Evolutionary conservation across 345 rosid species (phyloP).

Genomic region (Salix purpurea): DNA sequence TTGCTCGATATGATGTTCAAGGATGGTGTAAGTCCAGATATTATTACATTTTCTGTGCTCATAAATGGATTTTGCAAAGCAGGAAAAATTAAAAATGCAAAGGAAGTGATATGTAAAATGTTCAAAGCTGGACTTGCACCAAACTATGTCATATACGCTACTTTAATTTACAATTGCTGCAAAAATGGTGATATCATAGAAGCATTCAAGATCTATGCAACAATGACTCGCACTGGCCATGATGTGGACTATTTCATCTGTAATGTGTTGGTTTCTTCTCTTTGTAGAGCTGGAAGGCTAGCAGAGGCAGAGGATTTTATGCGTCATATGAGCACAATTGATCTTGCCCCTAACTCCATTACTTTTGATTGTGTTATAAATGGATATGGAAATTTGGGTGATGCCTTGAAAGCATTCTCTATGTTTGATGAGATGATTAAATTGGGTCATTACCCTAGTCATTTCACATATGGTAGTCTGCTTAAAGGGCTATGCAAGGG

Average conservation of each 20-base stretch:
- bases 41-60: constrained; percentile 71
- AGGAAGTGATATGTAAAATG: constrained; percentile 64
- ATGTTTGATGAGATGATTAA: constrained; percentile 74
- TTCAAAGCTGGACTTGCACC: constrained; percentile 59
- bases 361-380: constrained; percentile 67
- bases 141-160: constrained; percentile 52
- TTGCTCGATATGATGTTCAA: constrained; percentile 52
- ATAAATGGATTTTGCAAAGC: constrained; percentile 66
- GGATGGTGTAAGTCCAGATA: constrained; percentile 61
- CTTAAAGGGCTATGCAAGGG: constrained; percentile 83
- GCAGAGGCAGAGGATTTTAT: constrained; percentile 57
- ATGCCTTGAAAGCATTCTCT: constrained; percentile 55
- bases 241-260: constrained; percentile 46
- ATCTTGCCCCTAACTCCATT: constrained; percentile 40
- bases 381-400: constrained; percentile 54
- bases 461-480: constrained; percentile 67
- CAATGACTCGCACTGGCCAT: constrained; percentile 47
- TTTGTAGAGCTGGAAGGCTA: constrained; percentile 66
- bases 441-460: constrained; percentile 58
- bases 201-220: constrained; percentile 58
- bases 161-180: constrained; percentile 55
- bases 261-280: constrained; percentile 51
- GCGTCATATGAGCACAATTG: constrained; percentile 50
- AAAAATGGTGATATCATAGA: constrained; percentile 47
- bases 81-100: constrained; percentile 40